Base-by-base conservation (phyloP, 805 yeast species). In the Grigorovia transvaalensis region DNA sequence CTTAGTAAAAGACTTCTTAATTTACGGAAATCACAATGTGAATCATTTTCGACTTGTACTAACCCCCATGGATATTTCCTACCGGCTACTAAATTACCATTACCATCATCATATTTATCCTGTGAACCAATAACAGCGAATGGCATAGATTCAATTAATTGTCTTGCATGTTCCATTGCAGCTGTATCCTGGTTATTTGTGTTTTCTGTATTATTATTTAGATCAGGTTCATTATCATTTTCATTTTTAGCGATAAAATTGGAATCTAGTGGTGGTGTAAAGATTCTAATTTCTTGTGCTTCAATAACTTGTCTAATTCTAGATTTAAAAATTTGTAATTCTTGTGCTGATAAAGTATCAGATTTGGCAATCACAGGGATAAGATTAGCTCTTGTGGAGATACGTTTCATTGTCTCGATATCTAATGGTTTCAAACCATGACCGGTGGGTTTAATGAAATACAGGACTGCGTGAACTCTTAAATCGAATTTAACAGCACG, bases 31-130 rank as follows among this genome's bases (percentile, higher is more conserved):
- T 88, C 96, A 69, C 93, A 84, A 65, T 87, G 95, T 53, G 74
- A 72, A 61, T 87, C 95, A 68, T 88, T 87, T 65, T 87, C 95
- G 52, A 88, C 88, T 66, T 87, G 95, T 46, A 85, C 93, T 50
- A 82, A 70, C 40, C 96, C 96, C 96, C 96, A 88, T 56, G 93
- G 93, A 64, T 88, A 88, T 66, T 82, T 79, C 72, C 96, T 80
- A 40, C 95, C 96, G 52, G 82, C 76, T 20, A 86, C 84, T 55
- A 74, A 70, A 52, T 75, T 71, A 33, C 93, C 95, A 45, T 80
- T 76, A 15, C 77, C 72, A 47, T 79, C 72, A 59, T 83, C 86
- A 53, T 77, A 76, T 62, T 82, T 83, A 50, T 81, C 81, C 65
- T 85, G 91, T 17, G 91, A 76, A 12, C 91, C 90, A 66, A 85